Evolutionary conservation across 129 eudicot species (phyloP), one percentile per base, ranked within the genome.

Genomic region (Artemisia annua): DNA sequence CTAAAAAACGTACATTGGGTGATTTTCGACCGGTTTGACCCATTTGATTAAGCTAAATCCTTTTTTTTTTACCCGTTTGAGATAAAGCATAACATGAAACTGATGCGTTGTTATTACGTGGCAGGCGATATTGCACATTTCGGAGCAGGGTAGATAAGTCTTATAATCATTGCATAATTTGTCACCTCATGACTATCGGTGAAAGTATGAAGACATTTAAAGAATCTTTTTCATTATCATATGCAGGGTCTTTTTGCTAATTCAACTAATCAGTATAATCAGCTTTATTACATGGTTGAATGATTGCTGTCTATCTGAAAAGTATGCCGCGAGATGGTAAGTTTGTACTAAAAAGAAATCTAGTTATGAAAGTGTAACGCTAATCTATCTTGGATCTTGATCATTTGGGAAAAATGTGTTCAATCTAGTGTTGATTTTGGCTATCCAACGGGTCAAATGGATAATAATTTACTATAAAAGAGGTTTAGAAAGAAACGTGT

Each of bases 51-150:
- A 30, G 35, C 35, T 30, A 30, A 30, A 30, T 30, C 35, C 6
- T 30, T 30, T 30, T 30, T 4, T 3, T 30, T 30, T 4, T 30
- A 39, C 51, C 51, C 8, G 26, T 18, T 39, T 22, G 18, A 61
- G 18, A 26, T 61, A 61, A 28, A 61, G 14, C 46, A 14, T 61
- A 26, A 61, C 7, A 11, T 28, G 15, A 26, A 61, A 13, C 35
- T 7, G 57, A 68, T 76, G 62, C 49, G 35, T 15, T 64, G 48
- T 66, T 75, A 39, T 60, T 43, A 13, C 61, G 62, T 83, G 56
- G 74, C 95, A 90, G 97, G 97, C 74, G 87, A 85, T 63, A 20
- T 90, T 75, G 95, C 97, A 16, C 97, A 90, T 82, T 90, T 90
- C 75, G 97, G 97, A 28, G 97, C 97, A 49, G 97, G 97, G 97